Evolutionary conservation across 768 basidiomycete species (phyloP).

Genomic region (Candolleomyces aberdarensis): DNA sequence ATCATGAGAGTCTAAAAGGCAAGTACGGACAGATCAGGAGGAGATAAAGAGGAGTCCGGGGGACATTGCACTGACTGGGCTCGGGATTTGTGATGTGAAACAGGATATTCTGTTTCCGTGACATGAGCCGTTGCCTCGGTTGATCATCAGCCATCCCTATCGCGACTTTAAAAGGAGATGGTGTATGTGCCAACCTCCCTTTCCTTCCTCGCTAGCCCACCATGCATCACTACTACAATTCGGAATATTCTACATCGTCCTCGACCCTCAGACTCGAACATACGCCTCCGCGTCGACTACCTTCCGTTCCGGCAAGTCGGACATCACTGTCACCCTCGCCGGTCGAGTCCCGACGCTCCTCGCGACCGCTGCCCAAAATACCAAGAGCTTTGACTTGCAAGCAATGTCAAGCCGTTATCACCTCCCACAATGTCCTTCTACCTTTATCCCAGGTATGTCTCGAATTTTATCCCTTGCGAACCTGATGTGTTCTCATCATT

Average conservation of each 20-base stretch:
- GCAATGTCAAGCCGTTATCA: constrained; percentile 42
- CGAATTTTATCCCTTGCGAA: not conserved
- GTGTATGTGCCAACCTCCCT: not conserved
- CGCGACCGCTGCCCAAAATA: constrained; percentile 48
- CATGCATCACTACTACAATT: constrained; percentile 8
- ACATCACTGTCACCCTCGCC: constrained; percentile 1
- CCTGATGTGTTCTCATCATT: not conserved
- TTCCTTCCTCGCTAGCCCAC: not conserved
- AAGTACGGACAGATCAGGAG: too few species aligned
- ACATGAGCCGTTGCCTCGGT: not conserved
- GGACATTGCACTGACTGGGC: not conserved
- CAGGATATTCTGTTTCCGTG: not conserved
- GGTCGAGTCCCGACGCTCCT: constrained; percentile 22
- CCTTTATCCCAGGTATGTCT: constrained; percentile 20
- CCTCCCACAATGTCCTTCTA: constrained; percentile 40
- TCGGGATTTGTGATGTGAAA: not conserved
- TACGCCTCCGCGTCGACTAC: constrained; percentile 12
- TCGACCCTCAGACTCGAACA: constrained; percentile 3
- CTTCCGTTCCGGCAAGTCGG: constrained; percentile 12
- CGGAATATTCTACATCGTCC: constrained; percentile 4
- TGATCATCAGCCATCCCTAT: not conserved
- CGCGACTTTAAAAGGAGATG: not conserved
- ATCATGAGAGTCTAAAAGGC: too few species aligned
- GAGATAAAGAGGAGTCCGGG: too few species aligned
- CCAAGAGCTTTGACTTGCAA: constrained; percentile 46